These are phyloP conservation scores for Cucumis hystrix DNA, from an alignment of 306 rosid species.

Conservation along the genomic window DNA sequence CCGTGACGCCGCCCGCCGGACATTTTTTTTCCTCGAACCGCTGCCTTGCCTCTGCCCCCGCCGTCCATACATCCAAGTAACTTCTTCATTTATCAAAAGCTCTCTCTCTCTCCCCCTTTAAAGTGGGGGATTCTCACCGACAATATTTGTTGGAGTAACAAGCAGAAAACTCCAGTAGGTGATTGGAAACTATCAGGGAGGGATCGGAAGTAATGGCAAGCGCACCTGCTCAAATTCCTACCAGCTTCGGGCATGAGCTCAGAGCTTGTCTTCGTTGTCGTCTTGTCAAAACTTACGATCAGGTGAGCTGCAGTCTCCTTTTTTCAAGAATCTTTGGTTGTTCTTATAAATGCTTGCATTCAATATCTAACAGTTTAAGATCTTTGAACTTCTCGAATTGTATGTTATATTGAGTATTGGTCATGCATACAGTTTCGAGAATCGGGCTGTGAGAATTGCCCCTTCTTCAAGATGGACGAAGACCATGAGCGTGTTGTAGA, in stretches of 20 bases:
- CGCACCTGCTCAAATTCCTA: constrained; percentile 79
- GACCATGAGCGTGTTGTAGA: constrained; percentile 76
- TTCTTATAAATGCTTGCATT: background rate
- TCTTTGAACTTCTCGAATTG: background rate
- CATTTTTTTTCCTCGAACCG: background rate
- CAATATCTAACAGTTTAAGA: background rate
- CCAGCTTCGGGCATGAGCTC: constrained; percentile 83
- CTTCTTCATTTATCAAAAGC: background rate
- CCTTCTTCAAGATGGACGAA: constrained; percentile 88
- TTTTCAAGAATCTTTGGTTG: background rate
- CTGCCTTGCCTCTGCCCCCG: background rate
- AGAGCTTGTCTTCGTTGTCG: constrained; percentile 98
- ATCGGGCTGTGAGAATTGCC: constrained; percentile 89
- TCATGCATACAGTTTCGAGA: constrained; percentile 55
- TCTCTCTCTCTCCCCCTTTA: background rate
- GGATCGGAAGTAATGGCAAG: constrained; percentile 27
- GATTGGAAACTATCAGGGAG: background rate
- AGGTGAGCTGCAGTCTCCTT: constrained; percentile 27
- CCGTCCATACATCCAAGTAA: background rate
- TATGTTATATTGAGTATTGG: background rate
- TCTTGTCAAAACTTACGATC: constrained; percentile 94
- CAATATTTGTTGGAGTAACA: background rate
- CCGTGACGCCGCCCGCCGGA: background rate
- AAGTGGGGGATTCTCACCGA: background rate
- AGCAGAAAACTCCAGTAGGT: background rate